Evolutionary conservation across 768 basidiomycete species (phyloP), one percentile per base, ranked within the genome.

Genomic region (Trametes punicea): DNA sequence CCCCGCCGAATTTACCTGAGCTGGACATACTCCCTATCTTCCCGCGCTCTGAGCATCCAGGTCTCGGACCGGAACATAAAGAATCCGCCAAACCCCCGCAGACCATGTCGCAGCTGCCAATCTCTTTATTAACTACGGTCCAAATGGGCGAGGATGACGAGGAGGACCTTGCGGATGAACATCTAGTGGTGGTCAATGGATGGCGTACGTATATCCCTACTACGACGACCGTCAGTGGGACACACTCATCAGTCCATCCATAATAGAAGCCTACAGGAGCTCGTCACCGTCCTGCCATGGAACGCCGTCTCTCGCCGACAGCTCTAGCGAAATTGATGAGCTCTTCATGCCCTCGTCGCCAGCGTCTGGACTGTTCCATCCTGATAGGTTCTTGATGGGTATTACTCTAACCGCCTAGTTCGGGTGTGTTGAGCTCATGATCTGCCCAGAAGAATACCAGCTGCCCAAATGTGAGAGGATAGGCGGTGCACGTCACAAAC

Each of bases 151-250:
- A 74, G 38, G 71, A 77, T 45, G 70, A 75, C 31, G 77, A 79
- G 21, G 69, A 68, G 3, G 77, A 81, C 45, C 57, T 81, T 6
- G 70, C 75, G n/a, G 65, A 64, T 30, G 74, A 76, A 46, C 80
- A 81, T 65, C 78, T 89, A 74, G 70, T 76, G 8, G 63, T 87
- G 30, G 78, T 87, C 1, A 76, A 81, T 67, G 87, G 85, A 26
- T 85, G 85, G 84, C 67, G 88, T 88, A 64, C 40, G 79, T 76
- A 39, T 26, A 9, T 21, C 2, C 4, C 13, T 13, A 8, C 27
- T 18, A 10, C 8, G 0, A 20, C 4, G 30, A 26, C 9, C 9
- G n/a, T n/a, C n/a, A n/a, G 33, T 41, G 9, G 27, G 18, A 11
- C 5, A 26, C 25, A 44, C 42, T 25, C 9, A 23, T n/a, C 1